Percentiles rank a stretch among this genome's conserved stretches.
Conservation (phyloP, 352 stramenopile genomes). For the Pythium chondricola region DNA sequence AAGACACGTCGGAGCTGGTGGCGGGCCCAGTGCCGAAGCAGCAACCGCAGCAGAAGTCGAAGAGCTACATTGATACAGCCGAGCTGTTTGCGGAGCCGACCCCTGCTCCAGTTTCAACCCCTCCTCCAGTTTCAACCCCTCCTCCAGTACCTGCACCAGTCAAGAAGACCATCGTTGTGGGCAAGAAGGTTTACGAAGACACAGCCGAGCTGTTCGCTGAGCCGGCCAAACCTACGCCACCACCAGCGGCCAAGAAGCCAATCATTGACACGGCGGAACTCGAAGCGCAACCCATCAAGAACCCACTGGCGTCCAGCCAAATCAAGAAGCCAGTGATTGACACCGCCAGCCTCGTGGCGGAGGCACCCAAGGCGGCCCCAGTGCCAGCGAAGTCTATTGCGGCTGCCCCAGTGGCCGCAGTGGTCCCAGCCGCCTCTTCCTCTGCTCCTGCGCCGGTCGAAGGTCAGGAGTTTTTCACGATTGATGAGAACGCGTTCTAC, state of each 20-base stretch:
- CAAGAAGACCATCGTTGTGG: not conserved
- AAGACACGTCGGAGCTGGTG: conserved; percentile 6
- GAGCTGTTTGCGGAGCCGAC: conserved; percentile 8
- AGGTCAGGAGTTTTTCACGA: conserved; percentile 46
- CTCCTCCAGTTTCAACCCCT: too few relatives aligned
- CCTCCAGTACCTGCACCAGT: too few relatives aligned
- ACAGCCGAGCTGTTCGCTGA: conserved; percentile 13
- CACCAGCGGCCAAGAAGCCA: not conserved
- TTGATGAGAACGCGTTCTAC: conserved; percentile 70
- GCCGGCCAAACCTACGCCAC: not conserved
- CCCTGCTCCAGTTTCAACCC: too few relatives aligned
- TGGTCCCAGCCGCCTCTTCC: conserved; percentile 15
- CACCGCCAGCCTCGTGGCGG: conserved; percentile 6
- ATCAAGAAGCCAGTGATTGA: conserved; percentile 2
- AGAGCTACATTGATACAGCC: conserved; percentile 9
- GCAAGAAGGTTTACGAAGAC: conserved; percentile 9
- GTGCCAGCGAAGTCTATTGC: conserved; percentile 1
- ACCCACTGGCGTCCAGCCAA: not conserved
- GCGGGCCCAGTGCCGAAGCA: not conserved
- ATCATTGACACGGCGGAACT: not conserved
- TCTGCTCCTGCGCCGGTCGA: conserved; percentile 7
- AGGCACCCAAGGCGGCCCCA: conserved; percentile 1
- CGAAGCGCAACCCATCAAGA: too few relatives aligned
- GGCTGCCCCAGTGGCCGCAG: conserved; percentile 12
- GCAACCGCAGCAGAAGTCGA: not conserved